phyloP scores from a whole-genome alignment of 305 asterid species.

The Fraxinus sp. region DNA sequence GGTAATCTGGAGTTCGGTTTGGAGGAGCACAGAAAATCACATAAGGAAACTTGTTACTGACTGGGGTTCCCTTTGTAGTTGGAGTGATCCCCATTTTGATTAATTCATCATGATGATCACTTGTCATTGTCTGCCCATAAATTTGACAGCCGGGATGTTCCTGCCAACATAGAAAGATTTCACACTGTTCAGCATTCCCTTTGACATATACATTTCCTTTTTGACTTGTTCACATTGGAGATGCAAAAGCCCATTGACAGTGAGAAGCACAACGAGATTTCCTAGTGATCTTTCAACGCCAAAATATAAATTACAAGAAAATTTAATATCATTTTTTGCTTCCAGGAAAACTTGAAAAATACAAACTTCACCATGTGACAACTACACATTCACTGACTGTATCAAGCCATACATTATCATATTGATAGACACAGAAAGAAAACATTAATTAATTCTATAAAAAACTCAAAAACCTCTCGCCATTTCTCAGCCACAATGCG shows the following conservation, averaged over 20 bases:
- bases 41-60: constrained; percentile 63
- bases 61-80: constrained; percentile 51
- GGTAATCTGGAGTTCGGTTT: constrained; percentile 59
- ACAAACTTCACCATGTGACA: not conserved
- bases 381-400: not conserved
- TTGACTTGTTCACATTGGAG: constrained; percentile 8
- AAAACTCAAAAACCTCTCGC: not conserved
- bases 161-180: constrained; percentile 36
- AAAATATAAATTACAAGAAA: not conserved
- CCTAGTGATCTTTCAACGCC: not conserved
- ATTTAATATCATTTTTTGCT: not conserved
- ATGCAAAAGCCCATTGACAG: not conserved
- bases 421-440: not conserved
- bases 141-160: constrained; percentile 77
- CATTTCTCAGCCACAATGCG: not conserved
- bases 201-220: not conserved
- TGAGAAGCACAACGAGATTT: constrained; percentile 6
- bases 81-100: constrained; percentile 74
- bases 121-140: constrained; percentile 75
- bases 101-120: constrained; percentile 82
- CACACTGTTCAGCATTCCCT: constrained; percentile 20
- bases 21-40: constrained; percentile 98
- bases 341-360: constrained; percentile 7
- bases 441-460: not conserved
- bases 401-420: not conserved